Percentiles rank a stretch among this genome's conserved stretches.
Conservation (phyloP, 2,329 filamentous ascomycete species). For the Ampelomyces quisqualis region DNA sequence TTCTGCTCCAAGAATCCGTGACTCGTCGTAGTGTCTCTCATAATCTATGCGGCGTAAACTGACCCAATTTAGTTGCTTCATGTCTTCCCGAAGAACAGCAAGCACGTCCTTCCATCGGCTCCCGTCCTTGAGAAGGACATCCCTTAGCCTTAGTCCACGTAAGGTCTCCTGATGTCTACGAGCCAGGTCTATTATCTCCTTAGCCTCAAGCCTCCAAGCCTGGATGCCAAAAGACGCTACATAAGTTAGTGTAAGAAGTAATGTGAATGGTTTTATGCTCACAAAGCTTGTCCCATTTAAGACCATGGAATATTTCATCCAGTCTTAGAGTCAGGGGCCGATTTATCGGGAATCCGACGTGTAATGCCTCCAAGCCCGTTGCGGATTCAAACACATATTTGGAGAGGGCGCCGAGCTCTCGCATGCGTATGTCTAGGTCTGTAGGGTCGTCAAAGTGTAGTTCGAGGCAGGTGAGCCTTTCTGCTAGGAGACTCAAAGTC, state of each 20-base stretch:
- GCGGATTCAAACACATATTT: constrained; percentile 52
- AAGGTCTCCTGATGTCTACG: constrained; percentile 58
- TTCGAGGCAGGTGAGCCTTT: constrained; percentile 62
- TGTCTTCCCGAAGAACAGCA: constrained; percentile 56
- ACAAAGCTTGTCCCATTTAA: constrained; percentile 62
- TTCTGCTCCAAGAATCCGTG: constrained; percentile 50
- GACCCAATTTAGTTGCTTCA: constrained; percentile 61
- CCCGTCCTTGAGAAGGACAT: constrained; percentile 62
- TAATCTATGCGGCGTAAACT: constrained; percentile 65
- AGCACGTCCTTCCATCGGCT: constrained; percentile 64
- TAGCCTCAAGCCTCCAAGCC: constrained; percentile 61
- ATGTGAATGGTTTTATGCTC: too few relatives aligned
- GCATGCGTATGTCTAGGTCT: constrained; percentile 60
- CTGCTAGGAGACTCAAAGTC: constrained; percentile 54
- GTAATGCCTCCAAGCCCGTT: constrained; percentile 60
- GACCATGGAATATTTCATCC: constrained; percentile 63
- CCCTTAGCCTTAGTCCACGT: constrained; percentile 59
- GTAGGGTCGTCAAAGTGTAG: constrained; percentile 62
- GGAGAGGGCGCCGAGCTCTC: constrained; percentile 59
- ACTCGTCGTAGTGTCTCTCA: constrained; percentile 54
- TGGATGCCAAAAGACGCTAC: constrained; percentile 66
- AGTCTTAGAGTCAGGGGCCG: constrained; percentile 58
- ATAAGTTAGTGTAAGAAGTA: too few relatives aligned
- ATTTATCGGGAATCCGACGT: constrained; percentile 64
- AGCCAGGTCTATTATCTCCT: constrained; percentile 61